Conservation (phyloP, 2,329 filamentous ascomycete species). For the Mariannaea sp. region DNA sequence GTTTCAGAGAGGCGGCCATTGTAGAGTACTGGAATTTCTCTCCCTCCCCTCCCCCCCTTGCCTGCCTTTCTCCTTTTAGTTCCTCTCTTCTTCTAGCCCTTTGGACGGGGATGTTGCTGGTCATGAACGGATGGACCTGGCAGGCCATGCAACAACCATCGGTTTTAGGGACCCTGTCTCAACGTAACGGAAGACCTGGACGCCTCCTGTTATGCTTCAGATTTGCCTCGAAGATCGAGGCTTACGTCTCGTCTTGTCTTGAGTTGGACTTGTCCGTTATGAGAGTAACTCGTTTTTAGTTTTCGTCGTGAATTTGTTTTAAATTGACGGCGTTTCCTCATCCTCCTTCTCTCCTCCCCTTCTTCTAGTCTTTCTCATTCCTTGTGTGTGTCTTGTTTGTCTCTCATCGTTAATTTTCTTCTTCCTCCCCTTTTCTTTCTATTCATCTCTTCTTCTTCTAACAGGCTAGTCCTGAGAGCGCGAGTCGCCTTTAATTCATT, state of each 20-base stretch:
- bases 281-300: too few species aligned
- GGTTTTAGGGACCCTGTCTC: too few species aligned
- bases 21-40: too few species aligned
- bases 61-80: too few species aligned
- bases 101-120: too few species aligned
- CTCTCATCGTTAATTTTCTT: conserved; percentile 29
- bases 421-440: conserved; percentile 6
- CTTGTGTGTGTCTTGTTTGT: conserved; percentile 30
- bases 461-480: conserved; percentile 42
- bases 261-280: too few species aligned
- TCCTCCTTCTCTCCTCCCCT: conserved; percentile 25
- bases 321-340: conserved; percentile 48
- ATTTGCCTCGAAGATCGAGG: conserved; percentile 33
- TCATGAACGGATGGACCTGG: too few species aligned
- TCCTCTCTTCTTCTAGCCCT: too few species aligned
- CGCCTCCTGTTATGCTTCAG: conserved; percentile 31
- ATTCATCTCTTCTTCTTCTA: conserved; percentile 23
- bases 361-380: conserved; percentile 33
- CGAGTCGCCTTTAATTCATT: conserved; percentile 34
- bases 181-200: too few species aligned
- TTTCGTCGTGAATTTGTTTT: conserved; percentile 38
- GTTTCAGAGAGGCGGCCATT: too few species aligned
- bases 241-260: conserved; percentile 12
- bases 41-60: too few species aligned
- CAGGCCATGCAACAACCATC: not conserved